These are phyloP conservation scores for Malus orientalis DNA, from an alignment of 306 rosid species.

Conservation along the genomic window DNA sequence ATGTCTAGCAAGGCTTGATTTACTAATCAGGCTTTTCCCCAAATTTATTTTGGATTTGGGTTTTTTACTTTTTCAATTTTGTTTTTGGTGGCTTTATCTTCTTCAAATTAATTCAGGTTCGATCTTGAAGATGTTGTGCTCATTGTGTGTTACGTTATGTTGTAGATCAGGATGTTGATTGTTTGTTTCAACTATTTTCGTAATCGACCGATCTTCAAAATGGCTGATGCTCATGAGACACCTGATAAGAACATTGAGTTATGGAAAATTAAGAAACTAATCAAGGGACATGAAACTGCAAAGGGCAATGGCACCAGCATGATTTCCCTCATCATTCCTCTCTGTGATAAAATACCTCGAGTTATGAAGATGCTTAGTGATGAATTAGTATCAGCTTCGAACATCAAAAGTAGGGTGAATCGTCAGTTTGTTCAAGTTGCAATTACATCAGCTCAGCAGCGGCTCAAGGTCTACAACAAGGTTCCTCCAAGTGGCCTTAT, in stretches of 20 bases:
- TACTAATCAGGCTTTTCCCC: too few species aligned
- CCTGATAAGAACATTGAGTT: conserved; percentile 45
- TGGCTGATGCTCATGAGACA: conserved; percentile 42
- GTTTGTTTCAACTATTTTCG: neutral
- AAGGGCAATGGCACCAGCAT: conserved; percentile 60
- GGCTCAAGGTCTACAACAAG: conserved; percentile 50
- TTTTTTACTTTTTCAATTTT: too few species aligned
- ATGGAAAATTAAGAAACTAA: conserved; percentile 55
- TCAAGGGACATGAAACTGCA: conserved; percentile 48
- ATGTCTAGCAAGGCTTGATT: too few species aligned
- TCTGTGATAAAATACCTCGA: conserved; percentile 41
- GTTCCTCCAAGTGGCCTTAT: conserved; percentile 57
- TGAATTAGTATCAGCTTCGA: conserved; percentile 57
- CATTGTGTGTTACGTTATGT: neutral
- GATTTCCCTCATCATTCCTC: conserved; percentile 57
- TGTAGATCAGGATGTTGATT: neutral
- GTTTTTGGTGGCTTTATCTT: too few species aligned
- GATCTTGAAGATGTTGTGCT: neutral
- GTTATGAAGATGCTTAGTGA: conserved; percentile 37
- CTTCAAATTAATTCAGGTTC: neutral
- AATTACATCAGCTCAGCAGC: conserved; percentile 53
- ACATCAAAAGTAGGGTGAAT: conserved; percentile 56
- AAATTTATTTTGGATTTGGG: too few species aligned
- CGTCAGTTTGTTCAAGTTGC: conserved; percentile 52
- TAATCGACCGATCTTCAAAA: neutral